Base-by-base conservation (phyloP, 2,329 filamentous ascomycete species). In the Colletotrichum agaves region DNA sequence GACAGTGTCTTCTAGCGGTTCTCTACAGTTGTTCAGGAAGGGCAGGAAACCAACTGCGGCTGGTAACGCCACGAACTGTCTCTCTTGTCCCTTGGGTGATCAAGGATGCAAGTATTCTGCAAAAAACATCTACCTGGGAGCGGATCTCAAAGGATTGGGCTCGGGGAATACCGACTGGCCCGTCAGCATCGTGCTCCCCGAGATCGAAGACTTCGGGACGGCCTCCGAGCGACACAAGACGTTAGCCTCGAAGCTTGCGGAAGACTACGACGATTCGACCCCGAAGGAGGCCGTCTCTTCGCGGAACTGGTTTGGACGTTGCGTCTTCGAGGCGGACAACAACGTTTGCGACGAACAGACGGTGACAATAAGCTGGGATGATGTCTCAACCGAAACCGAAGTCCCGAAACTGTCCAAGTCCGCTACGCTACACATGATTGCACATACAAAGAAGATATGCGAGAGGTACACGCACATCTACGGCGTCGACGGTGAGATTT, bases 301-400 rank as follows among this genome's bases (percentile, higher is more conserved):
- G 5, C 81, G 84, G 10, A 90, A 90, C 71, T 91, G 94, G 93
- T 98, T 94, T 75, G 96, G 96, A 0, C 89, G 95, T n/a, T 99
- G 96, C 75, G 96, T 98, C 1, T 98, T 90, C 80, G 96, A 98
- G 76, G 84, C 90, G 4, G 94, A 97, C 79, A 99, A 98, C 79
- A 90, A 97, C 74, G 96, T 98, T 46, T 93, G 90, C 74, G 96
- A 99, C 77, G 93, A 98, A 74, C 95, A 98, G 78, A 87, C 91
- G 27, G 96, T 98, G 19, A 95, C 92, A 0, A 88, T 98, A 59
- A 89, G 87, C 4, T 98, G 95, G 94, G 91, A 94, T 12, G 93
- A 97, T 49, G 90, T 92, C 67, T 81, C 46, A 2, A 12, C 44
- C 15, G 27, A 39, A 10, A n/a, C 31, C 13, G 62, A 56, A 55